Evolutionary conservation across 495 filamentous ascomycete genomes (phyloP).

Genomic region (Penicillium arizonense): DNA sequence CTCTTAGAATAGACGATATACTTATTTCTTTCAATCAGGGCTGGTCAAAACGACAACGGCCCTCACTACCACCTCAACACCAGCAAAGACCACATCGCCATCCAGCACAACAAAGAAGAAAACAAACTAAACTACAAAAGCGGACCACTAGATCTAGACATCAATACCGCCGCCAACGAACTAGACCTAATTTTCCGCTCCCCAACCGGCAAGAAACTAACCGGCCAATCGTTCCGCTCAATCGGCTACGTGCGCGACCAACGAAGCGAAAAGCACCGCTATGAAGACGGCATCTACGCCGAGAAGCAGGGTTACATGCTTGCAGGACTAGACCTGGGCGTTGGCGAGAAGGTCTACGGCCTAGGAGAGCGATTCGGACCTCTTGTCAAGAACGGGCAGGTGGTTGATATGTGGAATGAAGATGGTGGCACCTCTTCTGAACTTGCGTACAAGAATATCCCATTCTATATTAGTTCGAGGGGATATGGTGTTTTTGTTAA

Average conservation of each 20-base stretch:
- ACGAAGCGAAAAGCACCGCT: conserved; percentile 45
- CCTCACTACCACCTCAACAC: conserved; percentile 65
- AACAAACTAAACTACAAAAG: conserved; percentile 53
- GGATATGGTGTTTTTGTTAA: conserved; percentile 75
- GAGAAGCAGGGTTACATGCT: conserved; percentile 59
- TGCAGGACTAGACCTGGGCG: conserved; percentile 58
- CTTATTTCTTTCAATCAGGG: conserved; percentile 22
- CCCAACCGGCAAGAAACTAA: conserved; percentile 47
- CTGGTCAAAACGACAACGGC: conserved; percentile 46
- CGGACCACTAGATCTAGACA: conserved; percentile 52
- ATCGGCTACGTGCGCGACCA: conserved; percentile 56
- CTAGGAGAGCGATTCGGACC: conserved; percentile 70
- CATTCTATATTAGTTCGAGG: conserved; percentile 65
- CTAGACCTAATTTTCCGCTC: conserved; percentile 57
- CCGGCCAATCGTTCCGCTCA: conserved; percentile 58
- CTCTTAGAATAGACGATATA: background rate
- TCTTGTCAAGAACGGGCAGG: conserved; percentile 69
- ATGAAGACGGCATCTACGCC: conserved; percentile 54
- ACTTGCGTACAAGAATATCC: conserved; percentile 72
- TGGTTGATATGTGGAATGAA: conserved; percentile 66
- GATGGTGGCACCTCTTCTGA: conserved; percentile 71
- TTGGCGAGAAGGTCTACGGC: conserved; percentile 67
- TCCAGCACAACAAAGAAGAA: conserved; percentile 39
- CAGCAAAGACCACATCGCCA: conserved; percentile 36
- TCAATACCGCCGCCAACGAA: conserved; percentile 51